Conservation (phyloP, 192 early-diverging fungal genomes). For the Linnemannia elongata region DNA sequence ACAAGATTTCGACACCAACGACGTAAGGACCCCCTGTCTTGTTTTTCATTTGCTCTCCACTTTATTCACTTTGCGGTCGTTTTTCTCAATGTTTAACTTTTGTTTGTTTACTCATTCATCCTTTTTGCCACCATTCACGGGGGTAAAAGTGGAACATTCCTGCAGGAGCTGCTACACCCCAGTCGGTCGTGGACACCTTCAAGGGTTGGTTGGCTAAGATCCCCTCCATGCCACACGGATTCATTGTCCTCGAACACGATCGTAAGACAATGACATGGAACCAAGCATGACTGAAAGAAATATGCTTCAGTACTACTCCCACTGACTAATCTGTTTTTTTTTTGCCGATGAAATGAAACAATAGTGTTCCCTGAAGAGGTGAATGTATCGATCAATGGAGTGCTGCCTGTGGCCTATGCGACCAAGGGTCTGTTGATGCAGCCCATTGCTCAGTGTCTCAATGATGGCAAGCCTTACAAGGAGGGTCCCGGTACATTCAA, state of each 20-base stretch:
- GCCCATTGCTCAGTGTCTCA: slow-evolving; percentile 51
- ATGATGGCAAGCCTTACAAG: slow-evolving; percentile 48
- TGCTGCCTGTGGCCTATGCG: slow-evolving; percentile 35
- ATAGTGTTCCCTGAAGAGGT: slow-evolving; percentile 59
- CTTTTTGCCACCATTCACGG: background rate
- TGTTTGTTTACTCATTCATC: background rate
- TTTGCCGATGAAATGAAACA: background rate
- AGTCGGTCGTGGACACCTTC: slow-evolving; percentile 40
- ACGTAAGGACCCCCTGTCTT: slow-evolving; percentile 13
- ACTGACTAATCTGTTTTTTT: background rate
- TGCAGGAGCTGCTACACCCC: slow-evolving; percentile 21
- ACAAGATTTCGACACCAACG: slow-evolving; percentile 54
- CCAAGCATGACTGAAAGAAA: background rate
- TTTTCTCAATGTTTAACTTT: background rate
- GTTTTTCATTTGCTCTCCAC: background rate
- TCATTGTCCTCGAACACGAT: slow-evolving; percentile 67
- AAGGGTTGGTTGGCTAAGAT: slow-evolving; percentile 57
- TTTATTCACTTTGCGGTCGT: background rate
- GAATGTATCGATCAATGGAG: slow-evolving; percentile 55
- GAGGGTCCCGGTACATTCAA: slow-evolving; percentile 41
- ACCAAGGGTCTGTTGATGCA: slow-evolving; percentile 38
- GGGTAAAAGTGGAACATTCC: slow-evolving; percentile 36
- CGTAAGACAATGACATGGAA: slow-evolving; percentile 10
- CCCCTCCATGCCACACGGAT: slow-evolving; percentile 56
- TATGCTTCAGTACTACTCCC: background rate